Evolutionary conservation across 163 green algal genomes (phyloP).

Genomic region (Scenedesmus sp.): DNA sequence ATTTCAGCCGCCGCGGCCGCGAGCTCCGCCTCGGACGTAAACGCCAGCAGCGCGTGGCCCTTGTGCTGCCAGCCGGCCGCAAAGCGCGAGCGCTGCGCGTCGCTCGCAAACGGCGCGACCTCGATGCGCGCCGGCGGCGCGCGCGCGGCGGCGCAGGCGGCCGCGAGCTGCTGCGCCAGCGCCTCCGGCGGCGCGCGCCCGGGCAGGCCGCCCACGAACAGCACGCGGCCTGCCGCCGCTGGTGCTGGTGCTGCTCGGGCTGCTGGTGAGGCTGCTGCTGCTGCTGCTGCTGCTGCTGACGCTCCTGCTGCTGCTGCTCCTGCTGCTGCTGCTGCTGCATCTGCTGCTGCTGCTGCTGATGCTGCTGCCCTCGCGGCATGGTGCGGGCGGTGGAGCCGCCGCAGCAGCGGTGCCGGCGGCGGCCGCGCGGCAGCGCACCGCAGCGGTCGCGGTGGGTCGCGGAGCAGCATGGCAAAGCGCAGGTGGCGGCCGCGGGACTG

Average conservation of each 20-base stretch:
- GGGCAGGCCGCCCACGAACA: slow-evolving; percentile 41
- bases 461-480: too few relatives aligned
- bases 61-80: slow-evolving; percentile 30
- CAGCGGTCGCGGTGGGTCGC: too few relatives aligned
- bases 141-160: not conserved
- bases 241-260: not conserved
- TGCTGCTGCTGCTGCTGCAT: slow-evolving; percentile 17
- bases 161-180: slow-evolving; percentile 16
- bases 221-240: not conserved
- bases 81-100: slow-evolving; percentile 6
- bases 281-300: slow-evolving; percentile 10
- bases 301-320: too few relatives aligned
- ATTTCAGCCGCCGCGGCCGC: slow-evolving; percentile 27
- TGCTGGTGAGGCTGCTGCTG: slow-evolving; percentile 22
- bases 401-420: not conserved
- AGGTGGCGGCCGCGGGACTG: too few relatives aligned
- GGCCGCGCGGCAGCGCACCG: too few relatives aligned
- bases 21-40: not conserved
- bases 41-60: slow-evolving; percentile 17
- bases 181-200: not conserved
- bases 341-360: too few relatives aligned
- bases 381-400: not conserved
- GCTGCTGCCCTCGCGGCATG: not conserved
- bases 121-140: too few relatives aligned
- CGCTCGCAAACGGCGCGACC: not conserved